Base-by-base conservation (phyloP, 106 monocot genomes). In the Alisma plantagoaquatica region DNA sequence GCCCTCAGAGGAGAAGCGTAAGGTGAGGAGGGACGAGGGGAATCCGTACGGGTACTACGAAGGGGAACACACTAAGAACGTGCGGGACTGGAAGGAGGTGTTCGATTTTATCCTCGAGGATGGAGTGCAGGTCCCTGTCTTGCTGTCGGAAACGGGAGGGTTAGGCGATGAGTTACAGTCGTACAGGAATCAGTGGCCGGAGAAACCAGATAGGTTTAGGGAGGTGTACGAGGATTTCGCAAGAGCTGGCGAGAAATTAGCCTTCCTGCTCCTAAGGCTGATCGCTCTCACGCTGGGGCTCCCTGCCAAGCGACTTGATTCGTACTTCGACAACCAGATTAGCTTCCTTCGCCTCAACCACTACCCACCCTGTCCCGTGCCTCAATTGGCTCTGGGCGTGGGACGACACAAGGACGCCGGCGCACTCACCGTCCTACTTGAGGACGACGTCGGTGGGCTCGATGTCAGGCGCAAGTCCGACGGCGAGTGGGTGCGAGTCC, bases 301-400 rank as follows among this genome's bases (percentile, higher is more conserved):
- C 8, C 74, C 74, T 15, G 35, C 31, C 4, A 23, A 73, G n/a
- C 51, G 44, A 1, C 17, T 91, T 35, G 74, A 70, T 54, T 61
- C 60, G 3, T 73, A 59, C 1, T 46, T 68, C 16, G 77, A 79
- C 4, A 84, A 83, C 7, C 79, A 78, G 1, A 53, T 49, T 0
- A 60, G 60, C 21, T 66, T 91, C 24, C 60, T 78, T 0, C 80
- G 83, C 54, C 74, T 91, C 61, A 91, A 91, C 66, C 76, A 75
- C 70, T 91, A 91, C 61, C 91, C 91, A 1, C 68, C 75, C 0
- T 91, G 91, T 30, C 91, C 84, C 0, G 57, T 71, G 20, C 81
- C 91, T 1, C 75, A 85, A 49, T 44, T 91, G 0, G 75, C 81
- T 15, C 61, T 91, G 8, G 91, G 91, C 2, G 78, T 91, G 4